Evolutionary conservation across 768 basidiomycete species (phyloP).

Genomic region (Sporobolomyces pararoseus): DNA sequence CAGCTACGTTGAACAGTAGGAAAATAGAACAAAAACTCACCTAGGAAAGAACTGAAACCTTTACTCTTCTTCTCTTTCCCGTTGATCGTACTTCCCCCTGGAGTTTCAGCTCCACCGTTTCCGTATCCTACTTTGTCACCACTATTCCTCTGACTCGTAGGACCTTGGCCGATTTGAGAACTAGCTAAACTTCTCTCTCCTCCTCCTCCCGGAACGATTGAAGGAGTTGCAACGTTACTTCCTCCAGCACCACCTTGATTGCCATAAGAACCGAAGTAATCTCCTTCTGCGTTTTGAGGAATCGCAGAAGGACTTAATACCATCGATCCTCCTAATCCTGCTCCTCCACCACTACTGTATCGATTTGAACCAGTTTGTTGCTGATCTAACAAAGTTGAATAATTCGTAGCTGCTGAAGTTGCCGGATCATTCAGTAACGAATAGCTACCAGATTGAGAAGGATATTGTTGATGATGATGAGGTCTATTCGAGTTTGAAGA

Average conservation of each 20-base stretch:
- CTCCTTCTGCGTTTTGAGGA: background rate
- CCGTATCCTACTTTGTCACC: background rate
- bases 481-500: too few relatives aligned
- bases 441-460: slow-evolving; percentile 13
- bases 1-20: background rate
- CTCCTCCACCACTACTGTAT: too few relatives aligned
- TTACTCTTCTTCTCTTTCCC: slow-evolving; percentile 38
- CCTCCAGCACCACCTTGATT: background rate
- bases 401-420: slow-evolving; percentile 37
- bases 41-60: slow-evolving; percentile 38
- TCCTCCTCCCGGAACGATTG: slow-evolving; percentile 4
- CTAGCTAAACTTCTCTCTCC: slow-evolving; percentile 1
- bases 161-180: background rate
- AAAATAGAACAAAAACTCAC: background rate
- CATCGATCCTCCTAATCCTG: too few relatives aligned
- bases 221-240: background rate
- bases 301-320: background rate
- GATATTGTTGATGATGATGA: background rate
- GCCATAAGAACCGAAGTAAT: background rate
- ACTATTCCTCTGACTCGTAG: background rate
- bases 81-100: slow-evolving; percentile 11
- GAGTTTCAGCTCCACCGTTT: background rate
- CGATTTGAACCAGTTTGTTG: background rate
- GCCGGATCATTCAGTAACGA: slow-evolving; percentile 41
- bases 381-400: slow-evolving; percentile 6